Evolutionary conservation across 1,284 basidiomycete genomes (phyloP).

Genomic region (Tranzscheliella williamsii): DNA sequence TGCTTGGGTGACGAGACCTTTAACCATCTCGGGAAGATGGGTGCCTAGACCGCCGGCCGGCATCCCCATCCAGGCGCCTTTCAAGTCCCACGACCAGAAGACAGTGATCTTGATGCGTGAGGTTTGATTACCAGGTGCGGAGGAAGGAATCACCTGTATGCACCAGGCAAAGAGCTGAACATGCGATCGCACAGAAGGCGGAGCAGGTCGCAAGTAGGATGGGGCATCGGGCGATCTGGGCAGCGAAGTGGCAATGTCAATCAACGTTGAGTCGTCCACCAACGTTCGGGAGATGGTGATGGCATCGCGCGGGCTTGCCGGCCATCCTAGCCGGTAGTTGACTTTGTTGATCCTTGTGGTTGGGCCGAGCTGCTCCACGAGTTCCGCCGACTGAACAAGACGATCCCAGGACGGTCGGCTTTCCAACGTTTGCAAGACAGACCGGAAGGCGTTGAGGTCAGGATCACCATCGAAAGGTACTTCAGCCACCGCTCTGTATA

Average conservation of each 20-base stretch:
- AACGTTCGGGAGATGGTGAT: constrained; percentile 37
- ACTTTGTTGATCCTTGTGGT: constrained; percentile 83
- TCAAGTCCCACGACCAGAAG: constrained; percentile 96
- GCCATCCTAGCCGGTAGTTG: constrained; percentile 91
- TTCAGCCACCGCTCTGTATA: constrained; percentile 82
- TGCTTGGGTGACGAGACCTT: constrained; percentile 77
- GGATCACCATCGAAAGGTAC: constrained; percentile 69
- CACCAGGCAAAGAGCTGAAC: constrained; percentile 89
- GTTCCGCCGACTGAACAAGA: constrained; percentile 79
- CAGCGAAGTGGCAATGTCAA: constrained; percentile 92
- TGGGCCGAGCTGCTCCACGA: constrained; percentile 84
- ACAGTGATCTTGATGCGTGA: constrained; percentile 69
- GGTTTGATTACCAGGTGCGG: constrained; percentile 54
- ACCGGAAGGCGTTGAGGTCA: constrained; percentile 78
- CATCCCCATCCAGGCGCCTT: constrained; percentile 71
- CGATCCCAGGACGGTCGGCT: constrained; percentile 77
- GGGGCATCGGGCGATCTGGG: constrained; percentile 91
- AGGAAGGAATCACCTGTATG: constrained; percentile 70
- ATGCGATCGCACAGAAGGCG: constrained; percentile 90
- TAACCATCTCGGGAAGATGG: constrained; percentile 78
- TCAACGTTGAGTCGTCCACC: constrained; percentile 67
- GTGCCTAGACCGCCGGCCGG: constrained; percentile 48
- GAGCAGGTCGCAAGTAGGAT: constrained; percentile 85
- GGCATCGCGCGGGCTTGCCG: constrained; percentile 70
- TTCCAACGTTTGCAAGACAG: constrained; percentile 80